Evolutionary conservation across 805 yeast genomes (phyloP), one percentile per base, ranked within the genome.

Genomic region (Cyberlindnera xylosilytica): DNA sequence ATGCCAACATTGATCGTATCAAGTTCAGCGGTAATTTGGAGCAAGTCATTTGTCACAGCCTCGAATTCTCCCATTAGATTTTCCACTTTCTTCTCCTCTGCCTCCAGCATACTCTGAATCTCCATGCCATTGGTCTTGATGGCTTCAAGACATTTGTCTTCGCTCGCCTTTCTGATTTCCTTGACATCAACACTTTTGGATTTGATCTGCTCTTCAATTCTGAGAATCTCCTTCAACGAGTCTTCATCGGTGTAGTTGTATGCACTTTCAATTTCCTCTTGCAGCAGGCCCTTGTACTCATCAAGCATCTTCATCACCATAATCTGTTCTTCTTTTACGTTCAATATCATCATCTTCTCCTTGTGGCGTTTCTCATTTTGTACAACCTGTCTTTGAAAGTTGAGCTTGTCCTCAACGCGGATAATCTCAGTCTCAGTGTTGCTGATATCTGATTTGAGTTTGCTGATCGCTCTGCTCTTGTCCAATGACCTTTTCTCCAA

Each of bases 221-320:
- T 36, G 4, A 38, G 29, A 12, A 63, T 53, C 24, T 61, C 41
- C 20, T 27, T 17, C 8, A 31, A 26, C 6, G 46, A 42, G 3
- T 42, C 39, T 4, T 42, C 38, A 39, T 49, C 54, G 12, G 41
- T 42, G 20, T 35, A 49, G 35, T 48, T 60, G 17, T 39, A 38
- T 0, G 68, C 66, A 4, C 50, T 43, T 15, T 58, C 51, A 4
- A 72, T 47, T 39, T 66, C 69, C 19, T 61, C 27, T 16, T 48
- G 45, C 22, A 46, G 26, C 29, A 29, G 20, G 8, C 23, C 48
- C n/a, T 61, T 56, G 28, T 69, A 47, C 37, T 69, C 68, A 46
- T 61, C 64, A 46, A 66, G 31, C 62, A 63, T 38, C 53, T 57
- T 28, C 49, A 53, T 15, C 59, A 52, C 26, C 52, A 50, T 17